phyloP scores from a whole-genome alignment of 768 basidiomycete genomes.

The Boletus tylopilopsis region DNA sequence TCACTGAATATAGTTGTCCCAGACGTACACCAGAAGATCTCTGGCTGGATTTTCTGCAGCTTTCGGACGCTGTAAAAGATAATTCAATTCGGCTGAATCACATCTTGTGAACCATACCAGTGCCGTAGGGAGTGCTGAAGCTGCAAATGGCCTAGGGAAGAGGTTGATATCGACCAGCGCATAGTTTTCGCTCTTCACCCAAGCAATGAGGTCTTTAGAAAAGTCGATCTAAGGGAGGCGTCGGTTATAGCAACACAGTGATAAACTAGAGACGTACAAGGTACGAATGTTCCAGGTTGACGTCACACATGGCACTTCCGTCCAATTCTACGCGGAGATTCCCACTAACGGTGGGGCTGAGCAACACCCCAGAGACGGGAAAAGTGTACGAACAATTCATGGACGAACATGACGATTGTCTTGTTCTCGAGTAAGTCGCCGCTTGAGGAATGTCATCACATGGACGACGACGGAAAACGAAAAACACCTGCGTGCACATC shows the following conservation, averaged over 20 bases:
- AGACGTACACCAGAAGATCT: slow-evolving; percentile 76
- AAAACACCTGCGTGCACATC: slow-evolving; percentile 78
- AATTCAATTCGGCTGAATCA: not conserved
- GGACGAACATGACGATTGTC: slow-evolving; percentile 82
- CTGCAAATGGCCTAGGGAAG: slow-evolving; percentile 52
- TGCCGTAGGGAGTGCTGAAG: slow-evolving; percentile 20
- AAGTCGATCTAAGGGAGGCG: slow-evolving; percentile 72
- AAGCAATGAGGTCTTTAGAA: slow-evolving; percentile 73
- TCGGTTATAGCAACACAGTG: not conserved
- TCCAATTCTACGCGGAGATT: slow-evolving; percentile 84
- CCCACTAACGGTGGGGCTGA: slow-evolving; percentile 49
- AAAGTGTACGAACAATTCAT: slow-evolving; percentile 78
- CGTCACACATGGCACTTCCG: slow-evolving; percentile 65
- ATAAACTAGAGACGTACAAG: slow-evolving; percentile 46
- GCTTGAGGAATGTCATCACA: slow-evolving; percentile 37
- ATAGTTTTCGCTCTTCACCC: slow-evolving; percentile 66
- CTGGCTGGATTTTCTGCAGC: slow-evolving; percentile 42
- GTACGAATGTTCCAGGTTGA: slow-evolving; percentile 79
- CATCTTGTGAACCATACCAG: slow-evolving; percentile 29
- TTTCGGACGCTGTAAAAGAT: slow-evolving; percentile 36
- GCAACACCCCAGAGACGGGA: not conserved
- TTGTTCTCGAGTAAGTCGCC: slow-evolving; percentile 72
- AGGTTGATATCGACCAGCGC: slow-evolving; percentile 86
- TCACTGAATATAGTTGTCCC: slow-evolving; percentile 96
- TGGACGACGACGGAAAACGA: not conserved